Percentiles rank a stretch among this genome's conserved stretches.
These are phyloP conservation scores for Elongisporangium prolatum DNA, from an alignment of 352 stramenopile species.

Conservation along the genomic window DNA sequence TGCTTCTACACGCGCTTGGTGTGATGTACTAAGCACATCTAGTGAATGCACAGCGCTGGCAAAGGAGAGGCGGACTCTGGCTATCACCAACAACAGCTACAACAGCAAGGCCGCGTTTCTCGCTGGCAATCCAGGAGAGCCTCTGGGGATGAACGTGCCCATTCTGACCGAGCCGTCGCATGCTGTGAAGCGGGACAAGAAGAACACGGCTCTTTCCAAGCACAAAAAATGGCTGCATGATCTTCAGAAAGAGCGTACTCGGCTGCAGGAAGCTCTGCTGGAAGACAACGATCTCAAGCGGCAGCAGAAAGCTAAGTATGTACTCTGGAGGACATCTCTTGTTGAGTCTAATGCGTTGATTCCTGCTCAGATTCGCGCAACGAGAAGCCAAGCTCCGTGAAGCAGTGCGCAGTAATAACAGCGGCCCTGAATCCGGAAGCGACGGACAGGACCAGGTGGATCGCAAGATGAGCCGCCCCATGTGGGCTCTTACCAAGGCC, in stretches of 20 bases:
- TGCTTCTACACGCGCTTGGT: background rate
- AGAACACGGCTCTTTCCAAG: slow-evolving; percentile 89
- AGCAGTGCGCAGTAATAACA: slow-evolving; percentile 38
- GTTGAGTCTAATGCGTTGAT: background rate
- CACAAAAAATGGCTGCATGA: slow-evolving; percentile 93
- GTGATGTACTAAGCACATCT: background rate
- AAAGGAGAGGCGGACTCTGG: slow-evolving; percentile 38
- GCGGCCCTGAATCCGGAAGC: slow-evolving; percentile 4
- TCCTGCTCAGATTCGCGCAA: slow-evolving; percentile 47
- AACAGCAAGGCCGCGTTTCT: slow-evolving; percentile 73
- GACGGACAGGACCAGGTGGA: slow-evolving; percentile 11
- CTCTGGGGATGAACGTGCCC: slow-evolving; percentile 74
- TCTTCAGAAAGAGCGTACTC: slow-evolving; percentile 87
- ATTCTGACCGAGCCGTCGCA: slow-evolving; percentile 71
- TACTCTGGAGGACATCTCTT: background rate
- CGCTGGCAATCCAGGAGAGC: slow-evolving; percentile 55
- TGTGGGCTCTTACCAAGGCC: slow-evolving; percentile 91
- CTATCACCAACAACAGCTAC: slow-evolving; percentile 32
- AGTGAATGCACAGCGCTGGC: slow-evolving; percentile 31
- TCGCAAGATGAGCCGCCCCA: slow-evolving; percentile 52
- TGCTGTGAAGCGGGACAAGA: slow-evolving; percentile 84
- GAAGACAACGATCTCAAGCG: slow-evolving; percentile 73
- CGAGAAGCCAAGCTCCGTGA: slow-evolving; percentile 77
- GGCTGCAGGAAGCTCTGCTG: slow-evolving; percentile 74
- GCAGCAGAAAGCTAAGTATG: slow-evolving; percentile 52